phyloP scores from a whole-genome alignment of 768 basidiomycete genomes.

The Leccinum broughii region DNA sequence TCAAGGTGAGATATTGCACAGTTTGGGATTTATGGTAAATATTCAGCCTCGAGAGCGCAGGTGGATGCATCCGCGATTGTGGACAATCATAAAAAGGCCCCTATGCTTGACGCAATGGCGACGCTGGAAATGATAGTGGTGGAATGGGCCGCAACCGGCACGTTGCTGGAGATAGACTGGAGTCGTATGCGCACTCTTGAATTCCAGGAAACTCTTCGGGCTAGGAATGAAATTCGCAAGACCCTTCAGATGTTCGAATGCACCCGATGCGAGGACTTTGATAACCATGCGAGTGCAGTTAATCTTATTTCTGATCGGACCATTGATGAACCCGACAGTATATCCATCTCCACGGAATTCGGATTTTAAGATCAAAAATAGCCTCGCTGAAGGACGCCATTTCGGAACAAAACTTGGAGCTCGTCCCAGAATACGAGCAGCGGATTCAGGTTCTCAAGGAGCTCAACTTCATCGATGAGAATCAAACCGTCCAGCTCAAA shows the following conservation, averaged over 20 bases:
- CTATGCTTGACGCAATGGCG: slow-evolving; percentile 56
- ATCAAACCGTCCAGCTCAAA: slow-evolving; percentile 93
- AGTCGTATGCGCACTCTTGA: slow-evolving; percentile 78
- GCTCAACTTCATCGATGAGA: slow-evolving; percentile 92
- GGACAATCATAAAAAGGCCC: slow-evolving; percentile 60
- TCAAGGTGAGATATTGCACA: slow-evolving; percentile 76
- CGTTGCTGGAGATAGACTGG: slow-evolving; percentile 84
- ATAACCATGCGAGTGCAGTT: slow-evolving; percentile 63
- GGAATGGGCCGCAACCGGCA: slow-evolving; percentile 53
- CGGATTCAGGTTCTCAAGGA: slow-evolving; percentile 88
- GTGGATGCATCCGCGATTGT: slow-evolving; percentile 70
- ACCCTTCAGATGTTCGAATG: slow-evolving; percentile 50
- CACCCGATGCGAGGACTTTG: slow-evolving; percentile 63
- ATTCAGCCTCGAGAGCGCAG: slow-evolving; percentile 39
- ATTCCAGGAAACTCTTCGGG: slow-evolving; percentile 80
- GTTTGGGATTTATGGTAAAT: not conserved
- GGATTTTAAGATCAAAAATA: slow-evolving; percentile 72
- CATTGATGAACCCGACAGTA: slow-evolving; percentile 54
- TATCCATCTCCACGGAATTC: slow-evolving; percentile 68
- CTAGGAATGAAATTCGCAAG: slow-evolving; percentile 51
- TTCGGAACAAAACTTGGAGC: slow-evolving; percentile 95
- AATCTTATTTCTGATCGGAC: slow-evolving; percentile 7
- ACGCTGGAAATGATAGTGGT: slow-evolving; percentile 50
- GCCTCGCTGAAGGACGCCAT: slow-evolving; percentile 78
- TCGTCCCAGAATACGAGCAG: slow-evolving; percentile 97